Base-by-base conservation (phyloP, 257 asterid species). In the Scutellaria galericulata region DNA sequence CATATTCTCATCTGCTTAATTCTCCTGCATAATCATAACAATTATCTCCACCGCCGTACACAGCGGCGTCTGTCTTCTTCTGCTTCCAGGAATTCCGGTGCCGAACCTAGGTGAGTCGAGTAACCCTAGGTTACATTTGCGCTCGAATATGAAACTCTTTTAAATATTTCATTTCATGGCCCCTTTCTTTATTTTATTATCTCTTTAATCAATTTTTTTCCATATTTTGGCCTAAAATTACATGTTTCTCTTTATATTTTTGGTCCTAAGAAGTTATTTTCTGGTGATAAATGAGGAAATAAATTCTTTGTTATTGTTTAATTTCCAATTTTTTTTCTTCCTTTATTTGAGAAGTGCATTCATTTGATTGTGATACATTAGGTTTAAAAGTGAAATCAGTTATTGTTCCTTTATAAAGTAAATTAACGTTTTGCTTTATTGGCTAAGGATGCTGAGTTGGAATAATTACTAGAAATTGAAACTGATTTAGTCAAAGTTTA, bases 381-480 rank as follows among this genome's bases (percentile, higher is more conserved):
- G 46, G 60, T 39, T 24, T 68, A 70, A 50, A 54, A 62, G 59
- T 39, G 72, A 70, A 64, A 7, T 4, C 9, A 11, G 70, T 50
- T 72, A 61, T 52, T 42, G 52, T 22, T 71, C 57, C 62, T 76
- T 72, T 39, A 41, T 35, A 73, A 77, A 40, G 60, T 10, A 70
- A 35, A 48, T 60, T 74, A 62, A 66, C 22, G 48, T 68, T 54
- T 84, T 80, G 80, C 90, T 82, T 82, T 83, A 63, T 79, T 61
- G 70, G 65, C 79, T 52, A 85, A 82, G 87, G 46, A 73, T 69
- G 69, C 64, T 12, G 77, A 78, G 83, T 79, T 71, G 86, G 81
- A 18, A 18, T 18, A 18, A 18, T 18, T 18, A 18, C 18, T 18
- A 18, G 18, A 18, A 18, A 18, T 18, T 18, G 18, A 18, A 18